Evolutionary conservation across 192 early-diverging fungal species (phyloP), one percentile per base, ranked within the genome.

Genomic region (Umbelopsis isabellina): DNA sequence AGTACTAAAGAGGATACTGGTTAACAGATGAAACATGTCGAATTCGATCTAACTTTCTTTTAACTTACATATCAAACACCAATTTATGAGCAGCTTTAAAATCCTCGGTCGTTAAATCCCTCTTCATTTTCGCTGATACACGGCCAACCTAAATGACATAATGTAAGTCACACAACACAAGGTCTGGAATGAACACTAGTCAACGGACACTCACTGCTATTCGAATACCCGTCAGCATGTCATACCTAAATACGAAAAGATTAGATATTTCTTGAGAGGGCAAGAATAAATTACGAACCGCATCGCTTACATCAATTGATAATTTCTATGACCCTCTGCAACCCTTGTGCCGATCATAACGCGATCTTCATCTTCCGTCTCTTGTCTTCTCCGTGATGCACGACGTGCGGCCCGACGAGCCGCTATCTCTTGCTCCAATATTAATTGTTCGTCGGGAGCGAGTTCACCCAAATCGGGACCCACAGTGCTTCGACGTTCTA

Each of bases 201-300:
- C 22, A 48, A 48, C 49, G 27, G 23, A 45, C 35, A 86, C 83
- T 76, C 77, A 94, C 91, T 22, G 91, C 90, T 18, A 96, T 89
- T 27, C 97, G 86, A 73, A 98, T 96, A 8, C 97, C 95, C 1
- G 94, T 98, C 49, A 98, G 82, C 97, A 98, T 98, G 73, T 97
- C 93, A 83, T 95, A 97, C 70, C 68, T 70, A 2, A 11, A 22
- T 46, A 35, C 11, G n/a, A 49, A 20, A 49, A 46, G 35, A 46
- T 51, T 23, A 25, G 37, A 5, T 41, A 6, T 41, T 41, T 41
- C 6, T 41, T 10, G 7, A 10, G 0, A 41, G 35, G 3, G 10
- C 37, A 41, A 1, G 2, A 41, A 10, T 46, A 2, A 48, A 21
- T 21, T 21, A 45, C 33, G 15, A 33, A 27, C 11, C 33, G 5